phyloP scores from a whole-genome alignment of 2,329 filamentous ascomycete genomes.

The Sarocladium strictum region DNA sequence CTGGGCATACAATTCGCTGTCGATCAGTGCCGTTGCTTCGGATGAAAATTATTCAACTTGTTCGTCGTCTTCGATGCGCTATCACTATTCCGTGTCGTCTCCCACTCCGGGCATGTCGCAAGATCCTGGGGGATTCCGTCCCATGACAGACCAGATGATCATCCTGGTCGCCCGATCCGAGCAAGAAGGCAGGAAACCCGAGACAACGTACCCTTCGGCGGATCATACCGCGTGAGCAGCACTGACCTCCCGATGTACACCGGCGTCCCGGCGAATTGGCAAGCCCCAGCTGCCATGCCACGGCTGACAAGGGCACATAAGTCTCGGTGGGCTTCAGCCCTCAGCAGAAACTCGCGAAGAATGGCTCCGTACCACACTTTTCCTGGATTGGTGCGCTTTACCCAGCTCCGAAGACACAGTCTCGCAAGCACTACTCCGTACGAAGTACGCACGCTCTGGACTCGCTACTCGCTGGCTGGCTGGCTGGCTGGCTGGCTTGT shows the following conservation, averaged over 20 bases:
- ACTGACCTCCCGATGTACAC: neutral
- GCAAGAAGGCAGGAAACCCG: neutral
- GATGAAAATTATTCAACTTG: neutral
- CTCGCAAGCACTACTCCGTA: neutral
- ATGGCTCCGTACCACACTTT: neutral
- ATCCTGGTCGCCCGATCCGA: neutral
- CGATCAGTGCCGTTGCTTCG: neutral
- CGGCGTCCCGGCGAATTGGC: conserved; percentile 2
- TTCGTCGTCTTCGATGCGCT: neutral
- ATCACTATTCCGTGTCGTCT: neutral
- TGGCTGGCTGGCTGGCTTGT: neutral
- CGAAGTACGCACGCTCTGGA: neutral
- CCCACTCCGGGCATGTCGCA: neutral
- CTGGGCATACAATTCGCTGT: neutral
- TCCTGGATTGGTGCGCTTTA: conserved; percentile 7
- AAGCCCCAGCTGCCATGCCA: neutral
- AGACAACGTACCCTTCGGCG: neutral
- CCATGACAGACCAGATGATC: neutral
- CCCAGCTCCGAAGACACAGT: neutral
- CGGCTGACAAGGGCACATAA: neutral
- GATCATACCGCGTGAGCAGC: conserved; percentile 1
- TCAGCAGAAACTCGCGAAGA: neutral
- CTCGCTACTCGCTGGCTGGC: neutral
- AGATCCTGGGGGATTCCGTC: conserved; percentile 1
- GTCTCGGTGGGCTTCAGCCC: neutral